Base-by-base conservation (phyloP, 2,329 filamentous ascomycete genomes). In the Colletotrichum limetticola region DNA sequence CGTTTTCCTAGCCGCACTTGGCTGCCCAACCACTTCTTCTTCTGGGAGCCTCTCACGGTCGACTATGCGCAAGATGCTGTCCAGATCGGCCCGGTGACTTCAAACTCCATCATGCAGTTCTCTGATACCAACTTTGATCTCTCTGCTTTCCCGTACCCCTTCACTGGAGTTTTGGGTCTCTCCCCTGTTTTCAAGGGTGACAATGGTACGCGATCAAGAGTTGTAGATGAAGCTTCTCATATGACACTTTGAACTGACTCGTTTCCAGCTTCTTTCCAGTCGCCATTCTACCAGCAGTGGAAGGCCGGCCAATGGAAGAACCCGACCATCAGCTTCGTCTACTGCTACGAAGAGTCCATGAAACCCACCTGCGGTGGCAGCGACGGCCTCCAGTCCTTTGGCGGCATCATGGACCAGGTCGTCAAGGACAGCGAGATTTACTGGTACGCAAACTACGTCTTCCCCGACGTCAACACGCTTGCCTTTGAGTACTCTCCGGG, bases 361-460 rank as follows among this genome's bases (percentile, higher is more conserved):
- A 74, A 75, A 62, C 22, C 30, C 14, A 67, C 64, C n/a, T 76
- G 75, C 65, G 56, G 71, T n/a, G 72, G 72, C 30, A 60, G 74
- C 55, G 75, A 76, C 56, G 75, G 66, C 11, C 64, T 76, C 57
- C 75, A 76, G 70, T 75, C 75, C 22, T 35, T 75, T 24, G 75
- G 74, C 16, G 75, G 75, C 8, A 61, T 75, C 56, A 70, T 66
- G 37, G 32, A 56, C 24, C 74, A 72, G 49, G 65, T 76, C n/a
- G 69, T 80, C 14, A 76, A 77, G 9, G 78, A 80, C 66, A 77
- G 78, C 9, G 76, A 75, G 64, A 71, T 68, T 26, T 82, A 80
- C 75, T 82, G 80, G 78, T 74, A 78, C 30, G 76, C 78, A 16
- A 71, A 74, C 32, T 52, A 68, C 42, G 22, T 70, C 22, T 76